phyloP scores from a whole-genome alignment of 441 rosid genomes.

The Brassica hybrid region DNA sequence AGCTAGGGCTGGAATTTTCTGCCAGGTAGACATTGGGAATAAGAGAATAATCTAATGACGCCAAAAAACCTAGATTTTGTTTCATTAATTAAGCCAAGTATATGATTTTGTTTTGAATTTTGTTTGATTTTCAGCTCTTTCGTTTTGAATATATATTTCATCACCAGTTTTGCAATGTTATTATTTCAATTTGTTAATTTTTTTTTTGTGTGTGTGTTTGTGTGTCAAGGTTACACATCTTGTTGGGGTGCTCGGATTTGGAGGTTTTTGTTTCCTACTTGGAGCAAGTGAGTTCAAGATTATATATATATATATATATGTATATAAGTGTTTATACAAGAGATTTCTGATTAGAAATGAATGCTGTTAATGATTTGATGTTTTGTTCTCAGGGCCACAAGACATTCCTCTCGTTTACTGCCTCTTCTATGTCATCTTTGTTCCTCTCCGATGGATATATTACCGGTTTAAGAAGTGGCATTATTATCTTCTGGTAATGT shows the following conservation, averaged over 20 bases:
- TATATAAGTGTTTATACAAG: constrained; percentile 17
- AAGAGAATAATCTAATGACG: not conserved
- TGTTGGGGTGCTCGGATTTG: constrained; percentile 90
- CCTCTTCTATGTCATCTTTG: constrained; percentile 77
- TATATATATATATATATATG: not conserved
- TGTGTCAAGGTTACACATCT: constrained; percentile 83
- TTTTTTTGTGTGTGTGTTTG: not conserved
- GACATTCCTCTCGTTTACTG: constrained; percentile 88
- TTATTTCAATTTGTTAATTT: not conserved
- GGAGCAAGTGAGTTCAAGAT: constrained; percentile 79
- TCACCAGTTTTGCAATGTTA: constrained; percentile 1
- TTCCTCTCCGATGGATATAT: constrained; percentile 97
- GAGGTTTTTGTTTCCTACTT: constrained; percentile 85
- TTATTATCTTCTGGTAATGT: constrained; percentile 92
- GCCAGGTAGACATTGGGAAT: not conserved
- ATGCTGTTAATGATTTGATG: constrained; percentile 19
- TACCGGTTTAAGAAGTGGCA: constrained; percentile 97
- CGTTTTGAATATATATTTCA: not conserved
- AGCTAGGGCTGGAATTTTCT: not conserved
- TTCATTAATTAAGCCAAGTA: not conserved
- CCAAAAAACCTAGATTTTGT: not conserved
- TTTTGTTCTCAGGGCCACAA: constrained; percentile 72
- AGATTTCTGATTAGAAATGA: not conserved
- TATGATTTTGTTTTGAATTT: not conserved
- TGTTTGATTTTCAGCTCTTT: not conserved